Evolutionary conservation across 768 basidiomycete species (phyloP).

Genomic region (Mycena epipterygia): DNA sequence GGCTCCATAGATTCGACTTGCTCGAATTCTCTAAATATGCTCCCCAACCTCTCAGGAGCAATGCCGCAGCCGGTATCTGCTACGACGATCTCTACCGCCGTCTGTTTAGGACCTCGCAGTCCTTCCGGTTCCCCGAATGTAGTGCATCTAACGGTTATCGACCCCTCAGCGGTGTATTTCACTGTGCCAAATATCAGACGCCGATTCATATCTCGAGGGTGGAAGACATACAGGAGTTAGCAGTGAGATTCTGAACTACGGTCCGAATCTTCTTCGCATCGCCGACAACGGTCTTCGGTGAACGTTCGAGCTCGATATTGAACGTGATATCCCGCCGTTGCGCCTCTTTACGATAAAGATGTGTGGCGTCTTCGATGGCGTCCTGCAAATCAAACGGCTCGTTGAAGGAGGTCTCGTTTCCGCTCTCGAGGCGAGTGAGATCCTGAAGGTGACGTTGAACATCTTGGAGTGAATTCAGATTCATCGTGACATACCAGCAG

Average conservation of each 20-base stretch:
- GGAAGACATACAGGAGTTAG: constrained; percentile 71
- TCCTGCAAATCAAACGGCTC: constrained; percentile 80
- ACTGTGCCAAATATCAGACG: constrained; percentile 55
- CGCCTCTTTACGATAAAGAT: constrained; percentile 77
- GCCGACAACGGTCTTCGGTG: constrained; percentile 75
- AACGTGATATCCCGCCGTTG: constrained; percentile 72
- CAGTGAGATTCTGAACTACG: constrained; percentile 83
- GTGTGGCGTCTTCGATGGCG: constrained; percentile 72
- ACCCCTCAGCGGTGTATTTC: constrained; percentile 77
- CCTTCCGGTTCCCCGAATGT: constrained; percentile 66
- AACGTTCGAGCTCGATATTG: constrained; percentile 63
- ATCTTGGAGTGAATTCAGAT: neutral
- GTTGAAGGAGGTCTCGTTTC: constrained; percentile 80
- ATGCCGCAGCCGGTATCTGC: constrained; percentile 85
- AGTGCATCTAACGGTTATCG: constrained; percentile 71
- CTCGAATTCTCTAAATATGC: constrained; percentile 86
- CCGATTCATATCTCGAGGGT: constrained; percentile 3
- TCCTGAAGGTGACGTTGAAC: constrained; percentile 55
- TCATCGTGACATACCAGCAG: constrained; percentile 60
- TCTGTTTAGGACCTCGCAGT: constrained; percentile 57
- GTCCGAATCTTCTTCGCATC: constrained; percentile 82
- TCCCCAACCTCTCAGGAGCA: constrained; percentile 71
- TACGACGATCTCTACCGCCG: constrained; percentile 78
- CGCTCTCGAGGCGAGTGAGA: constrained; percentile 82
- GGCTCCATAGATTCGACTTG: constrained; percentile 72